phyloP scores from a whole-genome alignment of 257 asterid species.

The Solanum virginianum region DNA sequence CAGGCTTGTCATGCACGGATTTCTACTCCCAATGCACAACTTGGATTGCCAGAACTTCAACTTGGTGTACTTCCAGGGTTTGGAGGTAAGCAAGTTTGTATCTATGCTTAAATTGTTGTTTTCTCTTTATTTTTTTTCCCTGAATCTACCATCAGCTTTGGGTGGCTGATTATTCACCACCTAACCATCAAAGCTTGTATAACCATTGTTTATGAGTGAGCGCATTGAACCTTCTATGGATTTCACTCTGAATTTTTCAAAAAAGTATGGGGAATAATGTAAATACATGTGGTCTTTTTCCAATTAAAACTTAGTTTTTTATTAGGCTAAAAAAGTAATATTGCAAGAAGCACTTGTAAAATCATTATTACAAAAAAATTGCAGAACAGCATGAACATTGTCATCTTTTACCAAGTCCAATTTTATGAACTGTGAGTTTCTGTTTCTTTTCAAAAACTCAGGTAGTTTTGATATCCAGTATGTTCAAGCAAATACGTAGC shows the following conservation, averaged over 20 bases:
- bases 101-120: background rate
- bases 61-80: slow-evolving; percentile 96
- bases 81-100: slow-evolving; percentile 50
- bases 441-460: background rate
- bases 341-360: background rate
- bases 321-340: background rate
- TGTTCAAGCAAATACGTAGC: background rate
- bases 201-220: background rate
- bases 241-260: background rate
- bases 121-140: background rate
- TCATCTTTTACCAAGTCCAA: background rate
- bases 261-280: background rate
- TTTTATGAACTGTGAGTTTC: background rate
- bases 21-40: slow-evolving; percentile 78
- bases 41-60: slow-evolving; percentile 98
- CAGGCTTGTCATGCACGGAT: slow-evolving; percentile 99
- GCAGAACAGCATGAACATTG: background rate
- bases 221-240: background rate
- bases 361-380: background rate
- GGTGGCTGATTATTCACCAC: background rate
- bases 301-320: background rate
- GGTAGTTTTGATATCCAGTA: background rate
- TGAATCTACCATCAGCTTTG: background rate
- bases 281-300: background rate
- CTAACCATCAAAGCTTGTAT: background rate